Evolutionary conservation across 129 eudicot species (phyloP).

Genomic region (Mikania micrantha): DNA sequence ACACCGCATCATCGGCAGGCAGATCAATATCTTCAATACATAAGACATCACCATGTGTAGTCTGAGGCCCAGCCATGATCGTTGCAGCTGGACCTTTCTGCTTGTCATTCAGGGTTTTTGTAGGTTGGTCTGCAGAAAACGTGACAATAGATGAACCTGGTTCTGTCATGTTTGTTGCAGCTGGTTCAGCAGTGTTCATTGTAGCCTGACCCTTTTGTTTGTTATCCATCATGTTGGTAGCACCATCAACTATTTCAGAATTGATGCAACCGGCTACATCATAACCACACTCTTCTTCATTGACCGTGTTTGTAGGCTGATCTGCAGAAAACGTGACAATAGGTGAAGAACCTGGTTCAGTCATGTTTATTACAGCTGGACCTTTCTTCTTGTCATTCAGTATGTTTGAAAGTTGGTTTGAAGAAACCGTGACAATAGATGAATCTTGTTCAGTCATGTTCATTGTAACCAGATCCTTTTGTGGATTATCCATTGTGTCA

Average conservation of each 20-base stretch:
- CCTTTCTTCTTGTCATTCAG: neutral
- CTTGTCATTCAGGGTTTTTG: neutral
- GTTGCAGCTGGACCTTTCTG: neutral
- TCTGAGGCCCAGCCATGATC: neutral
- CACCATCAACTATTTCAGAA: constrained; percentile 7
- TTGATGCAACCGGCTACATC: constrained; percentile 22
- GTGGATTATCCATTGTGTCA: neutral
- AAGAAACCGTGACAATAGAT: constrained; percentile 18
- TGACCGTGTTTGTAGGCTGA: constrained; percentile 39
- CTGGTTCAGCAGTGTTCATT: constrained; percentile 13
- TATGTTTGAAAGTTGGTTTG: neutral
- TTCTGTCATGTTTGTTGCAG: constrained; percentile 8
- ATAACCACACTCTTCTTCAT: constrained; percentile 64
- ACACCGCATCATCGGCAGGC: neutral
- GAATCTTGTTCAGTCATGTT: constrained; percentile 23
- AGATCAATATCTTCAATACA: neutral
- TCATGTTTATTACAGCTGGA: neutral
- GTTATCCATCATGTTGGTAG: neutral
- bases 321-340: constrained; percentile 1
- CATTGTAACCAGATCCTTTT: constrained; percentile 6
- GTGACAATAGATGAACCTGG: constrained; percentile 29
- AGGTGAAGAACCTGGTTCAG: constrained; percentile 30
- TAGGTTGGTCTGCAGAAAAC: constrained; percentile 8
- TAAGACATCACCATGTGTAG: neutral
- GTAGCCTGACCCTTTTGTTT: constrained; percentile 10